These are phyloP conservation scores for Allium cepa DNA, from an alignment of 106 monocot genomes.

Conservation along the genomic window DNA sequence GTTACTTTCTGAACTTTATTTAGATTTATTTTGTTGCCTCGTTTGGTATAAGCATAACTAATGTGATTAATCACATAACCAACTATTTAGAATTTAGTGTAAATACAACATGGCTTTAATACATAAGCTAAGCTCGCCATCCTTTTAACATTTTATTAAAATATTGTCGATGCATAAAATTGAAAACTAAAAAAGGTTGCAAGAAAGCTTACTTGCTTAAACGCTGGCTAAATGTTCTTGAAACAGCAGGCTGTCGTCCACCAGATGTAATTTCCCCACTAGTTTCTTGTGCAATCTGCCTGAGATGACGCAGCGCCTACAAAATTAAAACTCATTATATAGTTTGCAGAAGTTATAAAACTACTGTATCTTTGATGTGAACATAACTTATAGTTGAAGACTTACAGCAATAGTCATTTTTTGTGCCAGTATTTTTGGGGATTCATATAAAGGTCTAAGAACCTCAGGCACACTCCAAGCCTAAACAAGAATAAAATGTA, in stretches of 20 bases:
- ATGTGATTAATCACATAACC: too few relatives aligned
- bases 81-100: too few relatives aligned
- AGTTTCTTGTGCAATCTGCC: constrained; percentile 76
- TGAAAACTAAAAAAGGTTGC: not conserved
- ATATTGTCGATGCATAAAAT: not conserved
- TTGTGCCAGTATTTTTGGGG: constrained; percentile 82
- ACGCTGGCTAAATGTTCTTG: constrained; percentile 78
- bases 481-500: constrained; percentile 17
- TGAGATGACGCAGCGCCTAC: constrained; percentile 79
- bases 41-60: too few relatives aligned
- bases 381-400: not conserved
- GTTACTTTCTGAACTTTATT: too few relatives aligned
- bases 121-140: too few relatives aligned
- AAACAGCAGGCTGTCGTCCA: constrained; percentile 65
- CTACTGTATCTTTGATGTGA: not conserved
- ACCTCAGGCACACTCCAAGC: constrained; percentile 94
- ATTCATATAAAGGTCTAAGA: constrained; percentile 84
- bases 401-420: constrained; percentile 92
- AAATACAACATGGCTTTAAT: too few relatives aligned
- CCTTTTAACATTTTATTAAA: not conserved
- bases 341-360: not conserved
- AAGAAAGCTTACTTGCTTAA: constrained; percentile 53
- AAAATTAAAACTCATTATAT: too few relatives aligned
- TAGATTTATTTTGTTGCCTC: too few relatives aligned
- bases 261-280: constrained; percentile 67